These are phyloP conservation scores for Dactylorhiza incarnata DNA, from an alignment of 106 monocot genomes.

Conservation along the genomic window DNA sequence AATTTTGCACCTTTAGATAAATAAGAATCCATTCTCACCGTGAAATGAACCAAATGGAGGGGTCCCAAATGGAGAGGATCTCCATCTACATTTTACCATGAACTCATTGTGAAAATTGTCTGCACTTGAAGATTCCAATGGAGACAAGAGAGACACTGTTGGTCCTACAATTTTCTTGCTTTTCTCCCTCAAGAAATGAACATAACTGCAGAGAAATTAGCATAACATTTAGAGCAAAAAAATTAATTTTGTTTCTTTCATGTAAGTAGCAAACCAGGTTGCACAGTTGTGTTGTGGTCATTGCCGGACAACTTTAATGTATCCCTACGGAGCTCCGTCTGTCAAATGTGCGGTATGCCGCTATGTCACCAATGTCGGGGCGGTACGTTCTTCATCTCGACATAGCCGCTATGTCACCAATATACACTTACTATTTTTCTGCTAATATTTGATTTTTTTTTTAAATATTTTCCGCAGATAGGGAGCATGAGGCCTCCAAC, in stretches of 20 bases:
- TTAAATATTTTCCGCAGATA: slow-evolving; percentile 17
- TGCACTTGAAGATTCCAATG: too few relatives aligned
- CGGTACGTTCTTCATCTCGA: slow-evolving; percentile 15
- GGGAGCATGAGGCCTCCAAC: slow-evolving; percentile 23
- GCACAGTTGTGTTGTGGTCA: slow-evolving; percentile 50
- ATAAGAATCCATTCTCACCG: too few relatives aligned
- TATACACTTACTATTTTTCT: neutral
- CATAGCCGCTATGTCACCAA: too few relatives aligned
- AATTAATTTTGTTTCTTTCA: neutral
- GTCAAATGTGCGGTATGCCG: slow-evolving; percentile 61
- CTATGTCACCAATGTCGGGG: slow-evolving; percentile 45
- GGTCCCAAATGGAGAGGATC: too few relatives aligned
- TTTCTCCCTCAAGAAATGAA: neutral
- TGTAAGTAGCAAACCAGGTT: slow-evolving; percentile 45
- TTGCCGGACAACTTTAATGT: slow-evolving; percentile 52
- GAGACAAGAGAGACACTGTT: too few relatives aligned
- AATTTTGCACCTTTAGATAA: too few relatives aligned
- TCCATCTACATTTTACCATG: too few relatives aligned
- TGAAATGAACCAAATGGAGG: too few relatives aligned
- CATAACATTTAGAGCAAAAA: neutral
- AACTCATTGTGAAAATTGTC: too few relatives aligned
- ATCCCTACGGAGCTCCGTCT: slow-evolving; percentile 57
- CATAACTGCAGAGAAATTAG: neutral
- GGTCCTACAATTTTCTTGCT: too few relatives aligned
- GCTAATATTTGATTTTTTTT: neutral